Evolutionary conservation across 2,329 filamentous ascomycete species (phyloP), one percentile per base, ranked within the genome.

Genomic region (Immersiporthe knoxdaviesiana): DNA sequence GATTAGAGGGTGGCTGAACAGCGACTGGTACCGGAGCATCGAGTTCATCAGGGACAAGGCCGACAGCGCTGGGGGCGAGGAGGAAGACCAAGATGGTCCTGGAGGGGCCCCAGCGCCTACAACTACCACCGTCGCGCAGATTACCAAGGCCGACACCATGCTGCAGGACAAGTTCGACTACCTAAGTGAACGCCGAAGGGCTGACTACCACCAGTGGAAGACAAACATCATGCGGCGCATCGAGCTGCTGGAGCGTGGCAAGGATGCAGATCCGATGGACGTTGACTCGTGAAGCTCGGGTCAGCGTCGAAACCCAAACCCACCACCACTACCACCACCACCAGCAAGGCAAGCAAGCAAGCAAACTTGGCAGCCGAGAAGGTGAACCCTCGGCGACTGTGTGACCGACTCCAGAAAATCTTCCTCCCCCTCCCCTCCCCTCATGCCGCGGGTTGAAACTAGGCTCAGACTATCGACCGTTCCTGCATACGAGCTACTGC

Each of bases 101-200:
- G 77, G 81, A n/a, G 79, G 79, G 39, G 72, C 71, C 60, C 68
- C 73, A 32, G 74, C 30, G 16, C 27, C 47, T 37, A 63, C 67
- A 52, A 18, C 74, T 12, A 78, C 75, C 71, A 81, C 78, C 69
- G 75, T 80, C 69, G 76, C 80, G 50, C 81, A 84, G 68, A 76
- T 84, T 50, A 79, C 88, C 78, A 78, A 84, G 68, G 81, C 84
- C 11, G 87, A 89, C 72, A 91, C 89, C 2, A 94, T 94, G 91
- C 88, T 94, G 74, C 91, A 94, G 77, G 89, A 90, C 72, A 85
- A 86, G 61, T 90, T 92, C 74, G 91, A 94, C 74, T 92, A 90
- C 74, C 78, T 94, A 74, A 90, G 89, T 72, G 87, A 90, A 63
- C 81, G 84, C 71, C 88, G 87, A 73, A 84, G 84, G 73, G 82